Evolutionary conservation across 208 protist species (phyloP), one percentile per base, ranked within the genome.

Genomic region (Porcisia hertigi): DNA sequence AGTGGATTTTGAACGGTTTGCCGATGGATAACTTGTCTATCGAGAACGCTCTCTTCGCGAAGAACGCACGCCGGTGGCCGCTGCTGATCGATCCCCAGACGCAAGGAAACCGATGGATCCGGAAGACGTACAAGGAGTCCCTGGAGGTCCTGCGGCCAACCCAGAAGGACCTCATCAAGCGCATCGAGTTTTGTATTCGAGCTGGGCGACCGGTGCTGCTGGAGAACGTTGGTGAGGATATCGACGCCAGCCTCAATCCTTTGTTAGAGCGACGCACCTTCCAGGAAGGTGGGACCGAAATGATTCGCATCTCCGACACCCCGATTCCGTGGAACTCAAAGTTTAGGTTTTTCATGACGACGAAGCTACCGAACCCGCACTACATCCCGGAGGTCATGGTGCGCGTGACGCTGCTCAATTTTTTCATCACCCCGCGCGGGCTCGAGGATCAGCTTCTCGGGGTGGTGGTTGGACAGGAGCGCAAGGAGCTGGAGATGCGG

Each of bases 271-370:
- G 93, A 63, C 96, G 99, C 82, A 98, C 90, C 8, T 99, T 99
- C 82, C 91, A 96, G 76, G 88, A 98, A 71, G 96, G 91, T 41
- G 98, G 98, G 14, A 83, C 85, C 47, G 85, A 97, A 72, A 95
- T 98, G 88, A 99, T 99, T 67, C 98, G 98, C 66, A 90, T 99
- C 25, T 98, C 98, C 36, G 98, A 99, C 66, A 97, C 88, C 30
- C 77, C 95, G 7, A 98, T 99, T 60, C 98, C 98, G 53, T 99
- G 97, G 91, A 97, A 98, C 84, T 69, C 87, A 47, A 94, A 99
- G 75, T 99, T 99, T 92, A 97, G 94, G 82, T 98, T 99, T 75
- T 99, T 98, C 86, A 99, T 99, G 89, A 99, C 98, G n/a, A 99
- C 98, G 9, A 99, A 99, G 86, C 86, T 98, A 45, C 91, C 96